Evolutionary conservation across 73 alveolate species (phyloP), one percentile per base, ranked within the genome.

Genomic region (Paramecium tetraurelia): DNA sequence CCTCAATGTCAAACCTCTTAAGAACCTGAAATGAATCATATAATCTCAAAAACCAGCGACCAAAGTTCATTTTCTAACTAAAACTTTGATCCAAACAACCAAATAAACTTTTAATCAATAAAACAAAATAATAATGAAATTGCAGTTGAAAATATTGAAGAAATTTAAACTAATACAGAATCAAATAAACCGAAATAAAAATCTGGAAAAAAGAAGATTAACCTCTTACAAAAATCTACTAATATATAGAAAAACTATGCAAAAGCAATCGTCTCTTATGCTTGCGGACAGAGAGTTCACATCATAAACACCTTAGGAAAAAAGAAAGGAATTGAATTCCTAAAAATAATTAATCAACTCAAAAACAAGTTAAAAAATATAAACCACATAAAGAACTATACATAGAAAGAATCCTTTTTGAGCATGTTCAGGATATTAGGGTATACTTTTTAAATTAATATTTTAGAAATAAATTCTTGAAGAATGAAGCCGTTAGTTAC

Each of bases 101-200:
- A 53, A 53, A 18, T 53, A 53, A 53, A 53, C 69, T 53, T 18
- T 53, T n/a, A 53, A 53, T 53, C 29, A 53, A 53, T 53, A 53
- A 18, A n/a, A 53, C 33, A 53, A 53, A 53, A 53, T 53, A 53
- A 53, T 4, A 53, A 18, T 53, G 69, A 53, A 53, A 18, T 18
- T 53, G 69, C 35, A 53, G 69, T 33, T 63, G 84, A 63, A 63
- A 63, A 63, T 33, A 31, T 11, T 31, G 84, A 63, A 33, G 84
- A 63, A 63, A 63, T 3, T 31, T 33, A 63, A 31, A 63, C 84
- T 27, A 63, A 27, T 63, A 63, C 46, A 12, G 69, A 53, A 53
- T 53, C 69, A 53, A 63, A 31, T 31, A 63, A 63, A 63, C 84
- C 84, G 84, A 63, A 63, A 63, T 63, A 63, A 63, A 63, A 63